Base-by-base conservation (phyloP, 768 basidiomycete species). In the Boletus tomentosulus region DNA sequence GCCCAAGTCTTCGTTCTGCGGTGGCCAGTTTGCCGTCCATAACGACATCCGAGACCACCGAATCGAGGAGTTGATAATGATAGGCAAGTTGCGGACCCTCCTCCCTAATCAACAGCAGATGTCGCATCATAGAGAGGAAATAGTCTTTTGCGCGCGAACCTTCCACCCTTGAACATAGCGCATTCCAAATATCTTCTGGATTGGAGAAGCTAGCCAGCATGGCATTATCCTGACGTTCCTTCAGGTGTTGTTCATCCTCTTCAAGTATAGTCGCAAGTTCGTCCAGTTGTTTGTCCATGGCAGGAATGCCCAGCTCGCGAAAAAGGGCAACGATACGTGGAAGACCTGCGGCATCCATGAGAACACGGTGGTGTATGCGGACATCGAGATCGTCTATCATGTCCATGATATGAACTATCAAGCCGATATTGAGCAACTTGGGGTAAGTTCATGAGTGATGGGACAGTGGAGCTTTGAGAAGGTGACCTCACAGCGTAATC, bases 71-170 rank as follows among this genome's bases (percentile, higher is more conserved):
- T 68, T 92, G 92, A 70, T 89, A 98, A 67, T 95, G 90, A 58
- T 92, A 89, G 41, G 85, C 84, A 71, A 92, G 82, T 27, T 85
- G 78, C 34, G 87, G 86, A 6, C 87, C 91, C 60, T 98, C 92
- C 62, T 92, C 89, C 50, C 88, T 83, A 59, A 98, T 89, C 59
- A 98, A 82, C 19, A 98, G 77, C 53, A 99, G 70, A 71, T 98
- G 94, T 65, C 93, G 92, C 81, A 98, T 82, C 70, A 93, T 88
- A n/a, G 92, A 91, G 39, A 95, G 74, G 68, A 99, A 89, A 67
- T 95, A 86, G 57, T 89, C 85, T 60, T 80, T 77, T 6, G 94
- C 93, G 54, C 82, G 83, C 13, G 88, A 84, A 41, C 87, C 86
- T 55, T 84, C 78, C n/a, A 87, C 85, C 66, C 81, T 86, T n/a